phyloP scores from a whole-genome alignment of 169 alveolate species.

The Babesia bovis region DNA sequence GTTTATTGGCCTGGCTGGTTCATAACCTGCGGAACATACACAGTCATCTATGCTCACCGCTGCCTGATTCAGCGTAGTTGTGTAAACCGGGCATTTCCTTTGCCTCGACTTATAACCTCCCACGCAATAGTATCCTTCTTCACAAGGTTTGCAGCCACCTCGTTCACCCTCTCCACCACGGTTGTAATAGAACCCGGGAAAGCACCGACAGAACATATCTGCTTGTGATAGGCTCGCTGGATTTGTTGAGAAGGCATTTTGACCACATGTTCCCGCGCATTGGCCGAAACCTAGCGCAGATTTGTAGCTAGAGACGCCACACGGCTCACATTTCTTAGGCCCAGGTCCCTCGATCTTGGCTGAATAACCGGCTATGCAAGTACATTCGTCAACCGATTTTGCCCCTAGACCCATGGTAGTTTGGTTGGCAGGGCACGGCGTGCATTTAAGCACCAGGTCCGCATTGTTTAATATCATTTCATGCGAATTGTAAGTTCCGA shows the following conservation, averaged over 20 bases:
- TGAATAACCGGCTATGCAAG: slow-evolving; percentile 73
- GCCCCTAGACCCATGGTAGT: slow-evolving; percentile 71
- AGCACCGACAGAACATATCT: slow-evolving; percentile 65
- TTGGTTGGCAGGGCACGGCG: slow-evolving; percentile 42
- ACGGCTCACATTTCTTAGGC: slow-evolving; percentile 53
- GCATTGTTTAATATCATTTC: slow-evolving; percentile 1
- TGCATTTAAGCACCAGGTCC: slow-evolving; percentile 48
- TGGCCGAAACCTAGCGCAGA: slow-evolving; percentile 47
- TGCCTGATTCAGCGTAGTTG: slow-evolving; percentile 57
- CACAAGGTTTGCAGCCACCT: slow-evolving; percentile 55
- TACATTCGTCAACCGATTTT: slow-evolving; percentile 67
- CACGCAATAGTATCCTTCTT: slow-evolving; percentile 70
- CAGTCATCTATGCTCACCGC: slow-evolving; percentile 67
- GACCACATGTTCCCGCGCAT: slow-evolving; percentile 67
- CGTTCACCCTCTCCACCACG: slow-evolving; percentile 3
- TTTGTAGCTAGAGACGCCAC: slow-evolving; percentile 68
- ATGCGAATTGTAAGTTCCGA: slow-evolving; percentile 70
- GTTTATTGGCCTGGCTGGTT: slow-evolving; percentile 23
- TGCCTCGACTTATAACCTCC: slow-evolving; percentile 69
- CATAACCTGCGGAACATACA: slow-evolving; percentile 73
- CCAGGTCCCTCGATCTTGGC: slow-evolving; percentile 5
- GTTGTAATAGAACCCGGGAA: slow-evolving; percentile 41
- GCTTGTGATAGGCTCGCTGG: slow-evolving; percentile 49
- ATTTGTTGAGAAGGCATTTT: slow-evolving; percentile 42
- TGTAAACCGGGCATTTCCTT: slow-evolving; percentile 70